These are phyloP conservation scores for Dactylellina leptospora DNA, from an alignment of 2,329 filamentous ascomycete species.

Conservation along the genomic window DNA sequence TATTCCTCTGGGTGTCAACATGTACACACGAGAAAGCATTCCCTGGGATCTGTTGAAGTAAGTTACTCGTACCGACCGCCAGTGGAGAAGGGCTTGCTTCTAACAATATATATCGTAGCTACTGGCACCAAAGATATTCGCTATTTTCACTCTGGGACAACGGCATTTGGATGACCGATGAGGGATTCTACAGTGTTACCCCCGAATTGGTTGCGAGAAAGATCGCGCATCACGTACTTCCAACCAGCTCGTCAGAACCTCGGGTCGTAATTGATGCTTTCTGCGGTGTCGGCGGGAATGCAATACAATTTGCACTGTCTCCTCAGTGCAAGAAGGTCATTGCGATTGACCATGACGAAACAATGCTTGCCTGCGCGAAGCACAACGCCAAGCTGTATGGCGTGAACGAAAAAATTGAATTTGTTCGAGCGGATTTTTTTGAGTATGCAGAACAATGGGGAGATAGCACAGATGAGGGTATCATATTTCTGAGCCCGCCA, in stretches of 20 bases:
- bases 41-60: constrained; percentile 48
- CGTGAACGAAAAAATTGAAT: constrained; percentile 79
- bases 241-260: constrained; percentile 54
- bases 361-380: constrained; percentile 86
- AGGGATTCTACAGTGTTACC: constrained; percentile 96
- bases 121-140: constrained; percentile 86
- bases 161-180: constrained; percentile 87
- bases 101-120: constrained; percentile 65
- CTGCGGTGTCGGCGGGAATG: constrained; percentile 89
- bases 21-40: constrained; percentile 40
- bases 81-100: neutral
- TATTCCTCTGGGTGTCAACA: constrained; percentile 25
- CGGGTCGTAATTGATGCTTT: constrained; percentile 86
- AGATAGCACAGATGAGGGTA: constrained; percentile 62
- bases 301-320: constrained; percentile 89
- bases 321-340: constrained; percentile 83
- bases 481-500: constrained; percentile 67
- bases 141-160: constrained; percentile 89
- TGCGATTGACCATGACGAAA: constrained; percentile 83
- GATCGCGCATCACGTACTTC: constrained; percentile 65
- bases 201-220: constrained; percentile 88
- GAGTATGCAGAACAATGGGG: constrained; percentile 64
- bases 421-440: constrained; percentile 88
- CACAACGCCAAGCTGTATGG: constrained; percentile 89
- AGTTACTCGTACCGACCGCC: neutral